phyloP scores from a whole-genome alignment of 2,329 filamentous ascomycete species.

The Tolypocladium guangdongense region DNA sequence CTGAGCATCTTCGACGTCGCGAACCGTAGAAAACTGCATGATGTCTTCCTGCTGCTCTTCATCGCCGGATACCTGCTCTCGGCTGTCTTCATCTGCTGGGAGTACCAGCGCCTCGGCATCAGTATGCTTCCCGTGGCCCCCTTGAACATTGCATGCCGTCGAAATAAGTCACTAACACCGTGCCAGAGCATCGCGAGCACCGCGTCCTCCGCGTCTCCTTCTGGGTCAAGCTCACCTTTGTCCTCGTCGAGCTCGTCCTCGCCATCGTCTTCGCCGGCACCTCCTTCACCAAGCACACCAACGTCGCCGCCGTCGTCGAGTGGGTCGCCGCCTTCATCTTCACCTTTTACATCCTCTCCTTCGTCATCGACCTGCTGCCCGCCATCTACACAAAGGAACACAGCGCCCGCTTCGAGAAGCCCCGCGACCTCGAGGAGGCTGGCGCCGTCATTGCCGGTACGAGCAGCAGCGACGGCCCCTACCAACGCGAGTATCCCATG shows the following conservation, averaged over 20 bases:
- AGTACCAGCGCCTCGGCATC: slow-evolving; percentile 77
- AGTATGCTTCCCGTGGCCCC: slow-evolving; percentile 27
- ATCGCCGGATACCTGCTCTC: slow-evolving; percentile 77
- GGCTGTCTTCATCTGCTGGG: slow-evolving; percentile 79
- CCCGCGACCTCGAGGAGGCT: slow-evolving; percentile 13
- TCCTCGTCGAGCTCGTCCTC: slow-evolving; percentile 67
- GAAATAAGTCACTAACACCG: neutral
- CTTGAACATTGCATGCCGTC: neutral
- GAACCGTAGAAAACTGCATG: slow-evolving; percentile 53
- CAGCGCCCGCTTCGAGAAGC: slow-evolving; percentile 18
- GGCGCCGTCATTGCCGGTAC: neutral
- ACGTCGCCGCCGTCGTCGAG: slow-evolving; percentile 69
- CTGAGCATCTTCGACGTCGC: slow-evolving; percentile 76
- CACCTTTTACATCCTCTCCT: slow-evolving; percentile 78
- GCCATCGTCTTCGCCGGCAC: slow-evolving; percentile 60
- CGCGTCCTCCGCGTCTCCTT: slow-evolving; percentile 67
- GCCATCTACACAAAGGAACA: slow-evolving; percentile 49
- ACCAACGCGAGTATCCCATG: slow-evolving; percentile 11
- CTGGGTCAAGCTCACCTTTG: slow-evolving; percentile 77
- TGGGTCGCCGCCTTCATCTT: slow-evolving; percentile 73
- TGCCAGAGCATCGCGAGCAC: slow-evolving; percentile 58
- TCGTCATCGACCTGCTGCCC: slow-evolving; percentile 78
- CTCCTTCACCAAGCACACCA: slow-evolving; percentile 36
- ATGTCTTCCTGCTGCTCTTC: slow-evolving; percentile 71
- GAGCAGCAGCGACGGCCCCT: neutral